These are phyloP conservation scores for Chrysoporthe cubensis DNA, from an alignment of 2,329 filamentous ascomycete genomes.

Conservation along the genomic window DNA sequence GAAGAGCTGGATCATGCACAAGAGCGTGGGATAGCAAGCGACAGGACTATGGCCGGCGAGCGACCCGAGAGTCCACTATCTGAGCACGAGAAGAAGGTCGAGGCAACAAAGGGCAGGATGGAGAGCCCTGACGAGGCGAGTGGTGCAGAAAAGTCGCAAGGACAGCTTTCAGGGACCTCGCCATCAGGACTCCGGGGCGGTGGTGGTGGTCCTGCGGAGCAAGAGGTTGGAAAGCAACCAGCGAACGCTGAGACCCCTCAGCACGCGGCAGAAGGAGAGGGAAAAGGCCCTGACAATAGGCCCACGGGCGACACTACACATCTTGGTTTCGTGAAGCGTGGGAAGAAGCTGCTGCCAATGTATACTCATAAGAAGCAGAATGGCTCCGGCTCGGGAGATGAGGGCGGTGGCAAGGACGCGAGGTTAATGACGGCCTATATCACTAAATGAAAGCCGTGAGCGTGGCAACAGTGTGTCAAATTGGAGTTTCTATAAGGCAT, in stretches of 20 bases:
- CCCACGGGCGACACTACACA: constrained; percentile 14
- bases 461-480: background rate
- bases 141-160: constrained; percentile 14
- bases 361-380: background rate
- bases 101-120: constrained; percentile 24
- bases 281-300: background rate
- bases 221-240: background rate
- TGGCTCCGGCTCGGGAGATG: background rate
- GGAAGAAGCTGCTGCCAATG: constrained; percentile 24
- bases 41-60: background rate
- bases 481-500: background rate
- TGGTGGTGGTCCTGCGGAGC: background rate
- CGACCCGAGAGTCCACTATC: constrained; percentile 3
- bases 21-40: background rate
- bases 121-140: constrained; percentile 21
- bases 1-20: background rate
- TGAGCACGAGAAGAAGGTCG: constrained; percentile 24
- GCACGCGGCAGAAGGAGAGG: background rate
- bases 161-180: constrained; percentile 7
- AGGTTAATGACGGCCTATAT: constrained; percentile 18
- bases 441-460: constrained; percentile 14
- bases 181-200: constrained; percentile 2
- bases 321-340: constrained; percentile 18
- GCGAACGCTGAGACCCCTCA: background rate
- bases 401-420: background rate